Base-by-base conservation (phyloP, 176 grass and related monocot genomes). In the Triticum dicoccoides region DNA sequence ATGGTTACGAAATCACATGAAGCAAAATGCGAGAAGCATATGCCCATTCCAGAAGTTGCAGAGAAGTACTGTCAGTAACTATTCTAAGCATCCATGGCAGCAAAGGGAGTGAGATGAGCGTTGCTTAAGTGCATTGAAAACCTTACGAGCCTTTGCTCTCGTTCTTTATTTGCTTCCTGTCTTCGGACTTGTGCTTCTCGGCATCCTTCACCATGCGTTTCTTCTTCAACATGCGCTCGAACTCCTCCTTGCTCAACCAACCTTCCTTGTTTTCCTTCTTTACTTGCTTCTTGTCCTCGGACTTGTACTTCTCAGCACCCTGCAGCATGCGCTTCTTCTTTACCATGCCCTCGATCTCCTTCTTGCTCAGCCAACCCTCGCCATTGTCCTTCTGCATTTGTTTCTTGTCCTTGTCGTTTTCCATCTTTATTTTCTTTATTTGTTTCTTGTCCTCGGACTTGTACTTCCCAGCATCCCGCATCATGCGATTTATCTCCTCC, bases 171-270 rank as follows among this genome's bases (percentile, higher is more conserved):
- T 66, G 62, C 65, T 88, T 37, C 33, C 88, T 85, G 39, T 90
- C 88, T 42, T 85, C 62, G 1, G 61, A 18, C 77, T 90, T 52
- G 49, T 52, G 5, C 49, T 52, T 56, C 52, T 56, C 52, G 6
- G 52, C 15, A 56, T 56, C 52, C 10, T 18, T 11, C 25, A 13
- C 25, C 63, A 65, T 65, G 62, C 25, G 11, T 65, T 65, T 68
- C 65, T 35, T 68, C 65, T 62, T 33, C 56, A 88, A 76, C 88
- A 91, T 89, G 30, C 58, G 51, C 84, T 88, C 47, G 3, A 95
- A 83, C 35, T 95, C 86, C 8, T 91, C 86, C 68, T 77, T 86
- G 61, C 58, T 68, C 5, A 93, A 64, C 75, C 85, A 27, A 13
- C 30, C 65, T 33, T 68, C 65, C 65, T 68, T 30, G 30, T 35